phyloP scores from a whole-genome alignment of 768 basidiomycete genomes.

The Leccinum boreale region DNA sequence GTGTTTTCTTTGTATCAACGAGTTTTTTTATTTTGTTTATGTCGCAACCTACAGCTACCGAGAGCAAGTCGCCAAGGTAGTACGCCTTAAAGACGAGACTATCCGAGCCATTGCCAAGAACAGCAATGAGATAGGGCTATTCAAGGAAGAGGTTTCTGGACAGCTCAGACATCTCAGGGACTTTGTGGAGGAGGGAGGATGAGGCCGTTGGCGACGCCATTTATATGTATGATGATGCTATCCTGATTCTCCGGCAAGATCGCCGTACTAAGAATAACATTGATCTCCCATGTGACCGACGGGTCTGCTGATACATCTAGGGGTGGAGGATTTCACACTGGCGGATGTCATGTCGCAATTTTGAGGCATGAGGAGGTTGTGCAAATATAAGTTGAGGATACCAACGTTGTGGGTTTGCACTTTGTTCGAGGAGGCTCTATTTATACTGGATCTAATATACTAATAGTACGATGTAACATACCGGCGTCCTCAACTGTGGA shows the following conservation, averaged over 20 bases:
- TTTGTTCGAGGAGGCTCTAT: not conserved
- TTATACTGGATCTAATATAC: not conserved
- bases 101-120: conserved; percentile 80
- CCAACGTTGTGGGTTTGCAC: not conserved
- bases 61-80: conserved; percentile 75
- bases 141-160: conserved; percentile 75
- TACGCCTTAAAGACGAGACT: conserved; percentile 73
- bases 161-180: conserved; percentile 66
- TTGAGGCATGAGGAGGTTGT: not conserved
- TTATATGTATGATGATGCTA: not conserved
- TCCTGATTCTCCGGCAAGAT: not conserved
- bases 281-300: not conserved
- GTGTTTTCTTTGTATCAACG: conserved; percentile 19
- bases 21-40: not conserved
- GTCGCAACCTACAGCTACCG: conserved; percentile 51
- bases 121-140: conserved; percentile 77
- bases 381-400: not conserved
- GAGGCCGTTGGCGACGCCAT: not conserved
- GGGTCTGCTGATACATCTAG: not conserved
- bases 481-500: too few species aligned
- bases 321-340: conserved; percentile 3
- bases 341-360: not conserved
- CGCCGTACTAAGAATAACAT: not conserved
- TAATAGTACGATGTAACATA: not conserved
- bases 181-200: conserved; percentile 55